Percentiles rank a stretch among this genome's conserved stretches.
phyloP scores from a whole-genome alignment of 129 eudicot genomes.

The Deinandra increscens region DNA sequence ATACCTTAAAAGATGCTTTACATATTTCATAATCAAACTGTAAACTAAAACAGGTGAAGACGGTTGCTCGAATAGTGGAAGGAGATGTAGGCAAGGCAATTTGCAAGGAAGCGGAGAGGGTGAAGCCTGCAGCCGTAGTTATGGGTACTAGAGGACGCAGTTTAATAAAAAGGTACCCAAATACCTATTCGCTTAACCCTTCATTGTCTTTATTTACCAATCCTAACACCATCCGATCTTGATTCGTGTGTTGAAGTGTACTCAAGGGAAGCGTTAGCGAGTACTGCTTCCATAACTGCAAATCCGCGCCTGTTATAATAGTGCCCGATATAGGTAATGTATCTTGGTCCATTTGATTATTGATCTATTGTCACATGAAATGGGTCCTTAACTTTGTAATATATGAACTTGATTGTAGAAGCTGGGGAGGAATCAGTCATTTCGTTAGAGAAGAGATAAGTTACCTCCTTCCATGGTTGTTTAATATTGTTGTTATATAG shows the following conservation, averaged over 20 bases:
- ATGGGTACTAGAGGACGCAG: constrained; percentile 95
- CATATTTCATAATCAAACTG: neutral
- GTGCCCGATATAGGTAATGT: constrained; percentile 91
- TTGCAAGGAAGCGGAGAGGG: constrained; percentile 88
- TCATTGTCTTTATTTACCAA: neutral
- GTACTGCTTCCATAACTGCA: constrained; percentile 84
- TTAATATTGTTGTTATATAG: neutral
- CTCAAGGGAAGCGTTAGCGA: constrained; percentile 87
- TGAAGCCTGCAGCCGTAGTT: constrained; percentile 85
- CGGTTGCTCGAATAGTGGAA: constrained; percentile 77
- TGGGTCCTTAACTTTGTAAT: constrained; percentile 13
- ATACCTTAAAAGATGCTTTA: neutral
- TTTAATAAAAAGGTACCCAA: constrained; percentile 64
- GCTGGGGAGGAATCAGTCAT: constrained; percentile 75
- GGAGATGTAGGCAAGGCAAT: constrained; percentile 92
- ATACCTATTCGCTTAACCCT: neutral
- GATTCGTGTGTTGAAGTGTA: constrained; percentile 47
- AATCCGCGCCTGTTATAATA: constrained; percentile 72
- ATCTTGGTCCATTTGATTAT: neutral
- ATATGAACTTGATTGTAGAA: constrained; percentile 38
- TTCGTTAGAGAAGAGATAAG: constrained; percentile 27
- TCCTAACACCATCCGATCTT: neutral
- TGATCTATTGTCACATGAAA: neutral
- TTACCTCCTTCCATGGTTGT: neutral
- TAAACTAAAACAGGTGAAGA: constrained; percentile 47